Conservation (phyloP, 83 land plant genomes). For the Picea abies region DNA sequence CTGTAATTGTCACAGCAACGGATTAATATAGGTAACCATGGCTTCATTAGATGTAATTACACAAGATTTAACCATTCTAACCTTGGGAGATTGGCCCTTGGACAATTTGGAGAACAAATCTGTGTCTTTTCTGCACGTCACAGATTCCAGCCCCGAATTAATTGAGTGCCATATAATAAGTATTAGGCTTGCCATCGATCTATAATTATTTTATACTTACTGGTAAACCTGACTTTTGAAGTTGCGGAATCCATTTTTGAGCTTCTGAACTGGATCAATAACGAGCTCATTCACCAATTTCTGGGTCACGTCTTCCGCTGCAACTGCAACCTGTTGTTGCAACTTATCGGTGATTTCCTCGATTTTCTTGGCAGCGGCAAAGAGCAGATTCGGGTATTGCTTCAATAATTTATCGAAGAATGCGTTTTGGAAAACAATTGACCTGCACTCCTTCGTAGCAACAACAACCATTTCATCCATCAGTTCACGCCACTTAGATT, state of each 20-base stretch:
- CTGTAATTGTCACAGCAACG: too few species aligned
- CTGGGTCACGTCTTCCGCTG: background rate
- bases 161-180: background rate
- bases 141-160: background rate
- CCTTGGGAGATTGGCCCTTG: slow-evolving; percentile 70
- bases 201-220: slow-evolving; percentile 22
- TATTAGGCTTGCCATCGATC: background rate
- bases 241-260: slow-evolving; percentile 39
- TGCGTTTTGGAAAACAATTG: too few species aligned
- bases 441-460: too few species aligned
- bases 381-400: background rate
- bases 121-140: slow-evolving; percentile 43
- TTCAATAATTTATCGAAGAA: too few species aligned
- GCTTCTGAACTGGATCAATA: slow-evolving; percentile 15
- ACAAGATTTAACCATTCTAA: too few species aligned
- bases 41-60: too few species aligned
- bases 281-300: background rate
- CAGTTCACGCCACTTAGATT: too few species aligned
- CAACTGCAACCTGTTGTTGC: background rate
- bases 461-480: too few species aligned
- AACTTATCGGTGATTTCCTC: slow-evolving; percentile 9
- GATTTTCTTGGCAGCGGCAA: background rate
- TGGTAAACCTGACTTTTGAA: slow-evolving; percentile 50
- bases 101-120: slow-evolving; percentile 47
- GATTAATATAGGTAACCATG: too few species aligned